phyloP scores from a whole-genome alignment of 805 yeast species.

The Saccharomycopsis amapae region DNA sequence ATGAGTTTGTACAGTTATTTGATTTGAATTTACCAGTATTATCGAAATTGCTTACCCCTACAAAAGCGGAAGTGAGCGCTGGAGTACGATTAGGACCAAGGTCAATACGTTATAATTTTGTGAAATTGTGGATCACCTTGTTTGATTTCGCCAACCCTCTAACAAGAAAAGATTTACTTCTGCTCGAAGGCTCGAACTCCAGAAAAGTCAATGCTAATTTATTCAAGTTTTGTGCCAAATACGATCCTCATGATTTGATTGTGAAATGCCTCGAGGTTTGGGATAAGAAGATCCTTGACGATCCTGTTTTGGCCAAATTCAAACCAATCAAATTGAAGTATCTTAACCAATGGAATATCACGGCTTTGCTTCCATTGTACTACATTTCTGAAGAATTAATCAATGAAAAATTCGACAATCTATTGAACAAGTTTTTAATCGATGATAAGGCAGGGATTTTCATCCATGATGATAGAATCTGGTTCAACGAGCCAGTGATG shows the following conservation, averaged over 20 bases:
- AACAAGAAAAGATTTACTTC: constrained; percentile 57
- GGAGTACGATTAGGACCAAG: constrained; percentile 30
- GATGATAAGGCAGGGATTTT: constrained; percentile 43
- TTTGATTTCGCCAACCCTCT: constrained; percentile 43
- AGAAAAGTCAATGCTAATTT: constrained; percentile 56
- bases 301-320: constrained; percentile 52
- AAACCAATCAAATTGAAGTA: constrained; percentile 55
- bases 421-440: constrained; percentile 43
- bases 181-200: constrained; percentile 30
- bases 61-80: constrained; percentile 38
- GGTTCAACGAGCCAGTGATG: constrained; percentile 34
- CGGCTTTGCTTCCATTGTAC: constrained; percentile 48
- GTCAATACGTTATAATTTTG: constrained; percentile 52
- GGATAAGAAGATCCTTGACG: constrained; percentile 46
- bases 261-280: constrained; percentile 39
- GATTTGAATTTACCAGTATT: constrained; percentile 59
- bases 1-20: constrained; percentile 54
- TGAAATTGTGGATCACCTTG: constrained; percentile 54
- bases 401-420: constrained; percentile 34
- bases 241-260: constrained; percentile 44
- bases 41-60: constrained; percentile 54
- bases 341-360: constrained; percentile 69
- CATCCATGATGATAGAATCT: constrained; percentile 41
- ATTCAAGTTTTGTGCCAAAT: constrained; percentile 53
- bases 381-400: constrained; percentile 33